Conservation (phyloP, 306 rosid genomes). For the Medicago arabica region DNA sequence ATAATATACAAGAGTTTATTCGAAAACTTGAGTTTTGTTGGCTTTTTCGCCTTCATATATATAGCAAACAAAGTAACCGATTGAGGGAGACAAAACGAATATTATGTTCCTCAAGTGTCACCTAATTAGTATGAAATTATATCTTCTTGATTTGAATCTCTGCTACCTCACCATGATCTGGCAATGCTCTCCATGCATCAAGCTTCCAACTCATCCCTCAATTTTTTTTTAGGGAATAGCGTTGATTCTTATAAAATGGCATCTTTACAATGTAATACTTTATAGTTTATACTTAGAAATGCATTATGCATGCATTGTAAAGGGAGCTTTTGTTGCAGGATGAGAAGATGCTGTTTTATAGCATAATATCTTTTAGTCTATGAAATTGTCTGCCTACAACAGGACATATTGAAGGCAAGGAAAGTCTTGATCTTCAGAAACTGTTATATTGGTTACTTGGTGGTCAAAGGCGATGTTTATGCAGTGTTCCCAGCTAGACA, state of each 20-base stretch:
- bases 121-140: constrained; percentile 21
- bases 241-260: constrained; percentile 25
- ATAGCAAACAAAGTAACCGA: constrained; percentile 19
- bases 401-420: constrained; percentile 36
- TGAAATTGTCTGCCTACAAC: constrained; percentile 38
- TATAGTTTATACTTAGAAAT: background rate
- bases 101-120: constrained; percentile 32
- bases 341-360: constrained; percentile 1
- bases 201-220: constrained; percentile 38
- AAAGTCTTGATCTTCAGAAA: constrained; percentile 17
- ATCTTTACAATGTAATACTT: constrained; percentile 36
- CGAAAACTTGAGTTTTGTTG: constrained; percentile 27
- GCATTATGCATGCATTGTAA: constrained; percentile 20
- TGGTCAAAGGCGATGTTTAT: constrained; percentile 36
- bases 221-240: constrained; percentile 32
- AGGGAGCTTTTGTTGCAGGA: background rate
- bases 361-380: constrained; percentile 17
- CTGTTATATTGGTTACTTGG: constrained; percentile 31
- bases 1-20: background rate
- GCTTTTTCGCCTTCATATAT: constrained; percentile 38
- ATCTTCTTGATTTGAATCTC: constrained; percentile 32
- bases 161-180: constrained; percentile 13
- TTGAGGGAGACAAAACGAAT: constrained; percentile 37
- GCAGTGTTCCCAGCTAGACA: constrained; percentile 43
- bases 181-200: constrained; percentile 25